Evolutionary conservation across 1,139 yeast species (phyloP).

Genomic region (Protomyces arabidopsidicola): DNA sequence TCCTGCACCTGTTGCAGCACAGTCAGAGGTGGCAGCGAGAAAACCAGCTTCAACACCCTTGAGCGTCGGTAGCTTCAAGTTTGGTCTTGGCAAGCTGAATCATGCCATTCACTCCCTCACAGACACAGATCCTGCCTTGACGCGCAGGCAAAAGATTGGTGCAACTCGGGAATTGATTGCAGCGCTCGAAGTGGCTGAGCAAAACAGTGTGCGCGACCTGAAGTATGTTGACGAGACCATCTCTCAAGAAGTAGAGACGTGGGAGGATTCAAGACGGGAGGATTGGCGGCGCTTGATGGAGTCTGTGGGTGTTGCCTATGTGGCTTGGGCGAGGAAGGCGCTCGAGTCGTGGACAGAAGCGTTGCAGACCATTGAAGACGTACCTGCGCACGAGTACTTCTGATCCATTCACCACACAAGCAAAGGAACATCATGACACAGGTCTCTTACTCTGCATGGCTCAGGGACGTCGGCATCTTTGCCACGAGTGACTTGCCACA

Average conservation of each 20-base stretch:
- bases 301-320: constrained; percentile 47
- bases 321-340: constrained; percentile 68
- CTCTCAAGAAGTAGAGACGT: constrained; percentile 46
- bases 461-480: background rate
- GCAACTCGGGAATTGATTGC: constrained; percentile 51
- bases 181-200: constrained; percentile 24
- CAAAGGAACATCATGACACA: background rate
- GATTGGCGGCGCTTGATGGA: constrained; percentile 51
- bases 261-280: constrained; percentile 46
- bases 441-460: background rate
- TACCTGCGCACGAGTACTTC: constrained; percentile 28
- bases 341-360: constrained; percentile 72
- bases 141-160: constrained; percentile 55
- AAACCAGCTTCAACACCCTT: constrained; percentile 28
- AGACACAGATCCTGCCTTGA: constrained; percentile 65
- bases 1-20: constrained; percentile 10
- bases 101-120: constrained; percentile 64
- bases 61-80: constrained; percentile 35
- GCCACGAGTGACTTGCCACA: background rate
- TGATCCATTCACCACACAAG: background rate
- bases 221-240: constrained; percentile 16
- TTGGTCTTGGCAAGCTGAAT: constrained; percentile 48
- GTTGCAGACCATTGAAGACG: constrained; percentile 38
- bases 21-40: background rate
- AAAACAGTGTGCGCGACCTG: constrained; percentile 13